Percentiles rank a stretch among this genome's conserved stretches.
Evolutionary conservation across 306 rosid genomes (phyloP).

Genomic region (Dalbergia oliveri): DNA sequence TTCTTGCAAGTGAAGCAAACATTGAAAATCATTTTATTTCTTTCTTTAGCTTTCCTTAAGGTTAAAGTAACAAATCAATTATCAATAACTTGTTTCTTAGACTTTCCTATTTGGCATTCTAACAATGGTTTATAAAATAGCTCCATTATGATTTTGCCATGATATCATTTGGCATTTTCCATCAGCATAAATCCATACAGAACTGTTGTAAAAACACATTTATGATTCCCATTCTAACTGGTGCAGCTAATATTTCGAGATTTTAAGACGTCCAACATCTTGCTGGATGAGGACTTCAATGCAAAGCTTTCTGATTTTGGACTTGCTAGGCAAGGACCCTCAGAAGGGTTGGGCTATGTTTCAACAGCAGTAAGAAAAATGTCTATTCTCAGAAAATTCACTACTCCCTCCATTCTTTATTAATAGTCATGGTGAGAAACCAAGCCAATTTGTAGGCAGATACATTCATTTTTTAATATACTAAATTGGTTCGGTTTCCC

Average conservation of each 20-base stretch:
- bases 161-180: conserved; percentile 28
- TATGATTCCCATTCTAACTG: conserved; percentile 50
- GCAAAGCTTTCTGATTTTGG: conserved; percentile 99
- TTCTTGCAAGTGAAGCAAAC: conserved; percentile 16
- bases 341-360: conserved; percentile 82
- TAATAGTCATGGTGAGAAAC: too few relatives aligned
- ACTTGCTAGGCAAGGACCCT: conserved; percentile 97
- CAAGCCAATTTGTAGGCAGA: too few relatives aligned
- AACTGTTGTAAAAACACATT: conserved; percentile 18
- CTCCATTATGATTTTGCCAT: conserved; percentile 1
- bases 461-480: too few relatives aligned
- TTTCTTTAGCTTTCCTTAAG: not conserved
- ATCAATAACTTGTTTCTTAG: conserved; percentile 4
- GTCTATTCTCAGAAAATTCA: conserved; percentile 30
- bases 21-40: not conserved
- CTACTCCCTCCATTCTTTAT: not conserved
- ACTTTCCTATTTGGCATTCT: conserved; percentile 27
- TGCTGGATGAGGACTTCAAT: conserved; percentile 88
- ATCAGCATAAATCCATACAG: conserved; percentile 4
- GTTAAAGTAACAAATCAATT: conserved; percentile 4
- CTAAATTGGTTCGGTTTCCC: too few relatives aligned
- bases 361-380: conserved; percentile 80
- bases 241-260: conserved; percentile 96
- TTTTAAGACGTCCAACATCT: conserved; percentile 87
- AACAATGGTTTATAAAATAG: conserved; percentile 10